Percentiles rank a stretch among this genome's conserved stretches.
Conservation (phyloP, 148 eudicot genomes). For the Heliosperma pusillum region DNA sequence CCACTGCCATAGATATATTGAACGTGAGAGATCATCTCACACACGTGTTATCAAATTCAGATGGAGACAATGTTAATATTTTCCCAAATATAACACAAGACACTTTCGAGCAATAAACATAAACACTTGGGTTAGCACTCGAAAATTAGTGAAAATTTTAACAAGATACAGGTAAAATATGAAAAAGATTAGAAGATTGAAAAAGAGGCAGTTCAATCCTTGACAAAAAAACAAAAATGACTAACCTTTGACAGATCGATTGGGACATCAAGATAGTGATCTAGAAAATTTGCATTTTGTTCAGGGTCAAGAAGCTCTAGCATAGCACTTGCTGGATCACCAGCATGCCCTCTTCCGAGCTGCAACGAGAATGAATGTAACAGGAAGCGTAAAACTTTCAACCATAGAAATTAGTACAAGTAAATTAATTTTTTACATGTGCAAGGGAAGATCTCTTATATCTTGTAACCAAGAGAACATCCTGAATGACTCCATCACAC, state of each 20-base stretch:
- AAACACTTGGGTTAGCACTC: not conserved
- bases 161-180: no score
- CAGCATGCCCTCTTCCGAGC: conserved; percentile 96
- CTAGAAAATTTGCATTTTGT: conserved; percentile 95
- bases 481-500: not conserved
- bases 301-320: conserved; percentile 98
- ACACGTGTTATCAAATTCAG: no score
- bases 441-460: not conserved
- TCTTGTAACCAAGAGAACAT: not conserved
- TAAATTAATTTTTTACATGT: not conserved
- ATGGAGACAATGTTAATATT: no score
- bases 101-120: not conserved
- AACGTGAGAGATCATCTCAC: no score
- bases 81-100: no score
- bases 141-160: not conserved
- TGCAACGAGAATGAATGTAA: conserved; percentile 30
- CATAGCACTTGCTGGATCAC: conserved; percentile 99
- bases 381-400: not conserved
- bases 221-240: not conserved
- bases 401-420: not conserved
- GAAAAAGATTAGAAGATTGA: not conserved
- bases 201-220: not conserved
- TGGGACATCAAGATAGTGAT: conserved; percentile 97
- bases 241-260: conserved; percentile 95
- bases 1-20: no score